Base-by-base conservation (phyloP, 1,284 basidiomycete genomes). In the Ceratobasidium sp. region DNA sequence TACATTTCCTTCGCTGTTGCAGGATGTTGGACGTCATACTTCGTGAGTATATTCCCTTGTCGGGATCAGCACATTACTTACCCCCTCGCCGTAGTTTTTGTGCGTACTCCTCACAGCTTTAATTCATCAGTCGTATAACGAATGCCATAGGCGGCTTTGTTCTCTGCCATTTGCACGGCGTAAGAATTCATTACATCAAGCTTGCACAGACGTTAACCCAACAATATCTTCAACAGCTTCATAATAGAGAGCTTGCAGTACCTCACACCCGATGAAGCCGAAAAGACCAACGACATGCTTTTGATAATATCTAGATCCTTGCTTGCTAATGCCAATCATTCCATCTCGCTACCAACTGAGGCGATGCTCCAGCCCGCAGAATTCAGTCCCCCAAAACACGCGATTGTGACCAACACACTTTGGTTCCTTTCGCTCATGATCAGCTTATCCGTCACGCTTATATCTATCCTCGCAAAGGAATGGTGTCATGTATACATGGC, bases 341-440 rank as follows among this genome's bases (percentile, higher is more conserved):
- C 39, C 12, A 16, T 16, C 3, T 26, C 59, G 21, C 2, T 32
- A 18, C n/a, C n/a, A 8, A 16, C 39, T 12, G 21, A 39, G 9
- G 14, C 41, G 16, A 12, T 10, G 39, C 9, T 21, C 4, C 8
- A 61, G 4, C 6, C 30, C 5, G 16, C 57, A 9, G 32, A 12
- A 21, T 59, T 59, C 32, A 59, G 32, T 23, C 57, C 57, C 21
- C 10, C 57, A 6, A 23, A 34, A 5, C 14, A 26, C 26, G 57
- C 57, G 12, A 41, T 59, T 16, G 21, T 41, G 4, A 21, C 32
- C 32, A 59, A 59, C 36, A 41, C 57, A 16, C 57, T 59, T 32
- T 59, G 57, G 57, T 59, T 59, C 57, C 14, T 59, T 30, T 59
- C 57, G 10, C 57, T 59, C 32, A 59, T 36, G 23, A 34, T 59